A percentile compares a stretch with the other conserved stretches of the same genome.
These are phyloP conservation scores for Rhipidocladum racemiflorum DNA, from an alignment of 176 grass and related monocot genomes.

Conservation along the genomic window DNA sequence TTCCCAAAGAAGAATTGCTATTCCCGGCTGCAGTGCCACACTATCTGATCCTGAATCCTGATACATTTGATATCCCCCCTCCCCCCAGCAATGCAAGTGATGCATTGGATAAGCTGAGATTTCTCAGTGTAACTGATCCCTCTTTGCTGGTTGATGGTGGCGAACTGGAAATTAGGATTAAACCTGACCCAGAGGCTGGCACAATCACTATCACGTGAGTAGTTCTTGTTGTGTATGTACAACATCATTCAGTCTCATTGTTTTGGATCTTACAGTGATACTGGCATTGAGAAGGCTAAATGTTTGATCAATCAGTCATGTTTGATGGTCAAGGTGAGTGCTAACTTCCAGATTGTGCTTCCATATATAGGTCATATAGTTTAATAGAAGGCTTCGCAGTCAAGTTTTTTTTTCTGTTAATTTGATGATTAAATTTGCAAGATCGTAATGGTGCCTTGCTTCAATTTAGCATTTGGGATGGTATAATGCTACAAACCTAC, in stretches of 20 bases:
- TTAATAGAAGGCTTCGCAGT: constrained; percentile 5
- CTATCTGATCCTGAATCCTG: not conserved
- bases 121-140: constrained; percentile 76
- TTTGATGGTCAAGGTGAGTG: constrained; percentile 43
- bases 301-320: constrained; percentile 23
- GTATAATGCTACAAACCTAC: not conserved
- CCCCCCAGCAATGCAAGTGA: constrained; percentile 80
- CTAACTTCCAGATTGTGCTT: not conserved
- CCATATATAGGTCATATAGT: not conserved
- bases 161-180: constrained; percentile 84
- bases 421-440: not conserved
- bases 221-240: not conserved
- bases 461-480: not conserved
- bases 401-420: not conserved
- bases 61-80: not conserved
- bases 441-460: constrained; percentile 7
- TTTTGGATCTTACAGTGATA: no score
- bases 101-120: constrained; percentile 92
- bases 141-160: constrained; percentile 63
- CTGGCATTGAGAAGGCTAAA: constrained; percentile 46
- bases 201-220: constrained; percentile 77
- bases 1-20: not conserved
- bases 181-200: constrained; percentile 72
- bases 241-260: no score
- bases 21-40: not conserved